phyloP scores from a whole-genome alignment of 2,329 filamentous ascomycete species.

The Neonectria punicea region DNA sequence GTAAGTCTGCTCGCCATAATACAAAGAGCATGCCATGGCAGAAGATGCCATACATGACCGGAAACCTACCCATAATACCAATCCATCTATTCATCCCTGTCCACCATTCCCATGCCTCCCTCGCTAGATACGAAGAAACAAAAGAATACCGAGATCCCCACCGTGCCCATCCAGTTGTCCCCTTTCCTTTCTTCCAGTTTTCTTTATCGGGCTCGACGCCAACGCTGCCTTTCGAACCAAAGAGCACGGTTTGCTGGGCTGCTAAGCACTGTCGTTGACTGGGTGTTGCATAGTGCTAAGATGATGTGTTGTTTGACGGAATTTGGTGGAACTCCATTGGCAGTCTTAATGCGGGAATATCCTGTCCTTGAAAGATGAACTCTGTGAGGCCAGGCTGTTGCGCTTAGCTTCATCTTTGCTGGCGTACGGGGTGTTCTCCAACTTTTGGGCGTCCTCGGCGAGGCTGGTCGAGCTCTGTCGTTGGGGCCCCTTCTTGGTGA shows the following conservation, averaged over 20 bases:
- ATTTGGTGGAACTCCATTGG: background rate
- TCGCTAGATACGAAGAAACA: background rate
- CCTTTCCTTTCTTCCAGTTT: background rate
- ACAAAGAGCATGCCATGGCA: background rate
- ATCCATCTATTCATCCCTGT: slow-evolving; percentile 9
- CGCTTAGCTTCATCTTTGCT: slow-evolving; percentile 38
- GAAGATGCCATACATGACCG: slow-evolving; percentile 5
- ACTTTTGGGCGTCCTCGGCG: slow-evolving; percentile 38
- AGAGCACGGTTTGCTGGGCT: too few species aligned
- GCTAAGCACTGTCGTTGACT: background rate
- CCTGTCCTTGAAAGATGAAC: slow-evolving; percentile 40
- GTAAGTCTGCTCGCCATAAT: slow-evolving; percentile 1
- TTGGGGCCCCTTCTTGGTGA: slow-evolving; percentile 52
- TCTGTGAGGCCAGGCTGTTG: slow-evolving; percentile 38
- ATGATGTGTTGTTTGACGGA: background rate
- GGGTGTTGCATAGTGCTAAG: background rate
- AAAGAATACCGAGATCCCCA: background rate
- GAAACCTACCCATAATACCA: background rate
- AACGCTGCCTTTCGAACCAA: background rate
- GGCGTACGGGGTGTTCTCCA: slow-evolving; percentile 38
- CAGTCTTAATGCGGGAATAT: slow-evolving; percentile 36
- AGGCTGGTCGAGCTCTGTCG: slow-evolving; percentile 43
- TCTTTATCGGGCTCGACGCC: background rate
- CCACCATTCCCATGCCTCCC: background rate
- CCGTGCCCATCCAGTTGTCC: background rate